Evolutionary conservation across 1,139 yeast species (phyloP).

Genomic region (Candida tropicalis): DNA sequence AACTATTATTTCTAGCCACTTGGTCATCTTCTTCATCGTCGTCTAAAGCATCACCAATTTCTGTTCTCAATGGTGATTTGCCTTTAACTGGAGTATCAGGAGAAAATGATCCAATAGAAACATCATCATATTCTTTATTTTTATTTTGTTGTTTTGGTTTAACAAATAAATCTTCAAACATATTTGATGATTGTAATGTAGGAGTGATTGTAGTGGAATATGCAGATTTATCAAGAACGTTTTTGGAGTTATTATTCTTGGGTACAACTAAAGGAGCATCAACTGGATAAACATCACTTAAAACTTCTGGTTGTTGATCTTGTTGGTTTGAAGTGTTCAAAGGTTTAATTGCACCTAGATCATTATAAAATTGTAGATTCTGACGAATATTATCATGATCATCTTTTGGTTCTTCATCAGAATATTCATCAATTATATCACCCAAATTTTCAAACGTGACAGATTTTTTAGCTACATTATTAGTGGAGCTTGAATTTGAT

Average conservation of each 20-base stretch:
- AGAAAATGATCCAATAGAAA: constrained; percentile 38
- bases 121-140: constrained; percentile 17
- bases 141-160: constrained; percentile 9
- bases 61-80: constrained; percentile 15
- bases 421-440: constrained; percentile 27
- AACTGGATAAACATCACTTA: constrained; percentile 45
- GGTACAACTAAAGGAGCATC: constrained; percentile 42
- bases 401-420: constrained; percentile 17
- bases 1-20: constrained; percentile 7
- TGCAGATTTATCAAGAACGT: not conserved
- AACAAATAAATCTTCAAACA: constrained; percentile 11
- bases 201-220: constrained; percentile 10
- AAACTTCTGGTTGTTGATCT: constrained; percentile 38
- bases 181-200: constrained; percentile 4
- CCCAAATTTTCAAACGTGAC: constrained; percentile 46
- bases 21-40: constrained; percentile 13
- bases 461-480: constrained; percentile 29
- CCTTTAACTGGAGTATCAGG: constrained; percentile 34
- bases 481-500: constrained; percentile 11
- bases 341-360: constrained; percentile 7
- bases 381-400: constrained; percentile 15
- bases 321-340: constrained; percentile 21
- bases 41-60: constrained; percentile 7
- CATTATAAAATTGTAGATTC: constrained; percentile 13
- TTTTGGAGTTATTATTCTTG: constrained; percentile 21